Percentiles rank a stretch among this genome's conserved stretches.
phyloP scores from a whole-genome alignment of 2,329 filamentous ascomycete species.

The Ramularia collo-cygni region DNA sequence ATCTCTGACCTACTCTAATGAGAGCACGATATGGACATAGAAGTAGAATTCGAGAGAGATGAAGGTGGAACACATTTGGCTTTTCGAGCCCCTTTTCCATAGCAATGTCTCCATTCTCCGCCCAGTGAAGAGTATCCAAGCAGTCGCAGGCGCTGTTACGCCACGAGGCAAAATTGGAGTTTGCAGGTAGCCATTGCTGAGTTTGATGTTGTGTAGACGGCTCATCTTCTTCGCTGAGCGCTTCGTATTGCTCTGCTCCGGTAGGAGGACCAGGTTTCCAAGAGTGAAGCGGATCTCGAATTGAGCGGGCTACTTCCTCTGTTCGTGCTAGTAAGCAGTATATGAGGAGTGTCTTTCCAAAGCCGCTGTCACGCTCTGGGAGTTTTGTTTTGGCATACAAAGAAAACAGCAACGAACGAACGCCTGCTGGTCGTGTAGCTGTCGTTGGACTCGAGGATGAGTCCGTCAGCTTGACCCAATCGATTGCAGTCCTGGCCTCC shows the following conservation, averaged over 20 bases:
- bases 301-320: slow-evolving; percentile 2
- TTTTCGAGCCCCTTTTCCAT: slow-evolving; percentile 8
- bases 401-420: neutral
- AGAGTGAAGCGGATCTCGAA: slow-evolving; percentile 2
- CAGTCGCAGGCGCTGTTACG: slow-evolving; percentile 14
- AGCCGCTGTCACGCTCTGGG: neutral
- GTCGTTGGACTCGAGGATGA: neutral
- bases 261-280: slow-evolving; percentile 4
- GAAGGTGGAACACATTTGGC: slow-evolving; percentile 10
- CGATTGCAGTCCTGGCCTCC: neutral
- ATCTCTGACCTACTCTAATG: slow-evolving; percentile 3
- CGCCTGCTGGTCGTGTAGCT: neutral
- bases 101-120: slow-evolving; percentile 10
- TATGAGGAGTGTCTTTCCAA: slow-evolving; percentile 2
- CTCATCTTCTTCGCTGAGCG: neutral
- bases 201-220: slow-evolving; percentile 1
- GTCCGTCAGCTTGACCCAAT: neutral
- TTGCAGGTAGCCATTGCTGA: slow-evolving; percentile 8
- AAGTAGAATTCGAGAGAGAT: slow-evolving; percentile 9
- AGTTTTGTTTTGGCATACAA: neutral
- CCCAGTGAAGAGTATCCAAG: slow-evolving; percentile 12
- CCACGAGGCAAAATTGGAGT: slow-evolving; percentile 6
- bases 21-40: slow-evolving; percentile 11
- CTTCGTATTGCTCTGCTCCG: neutral
- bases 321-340: slow-evolving; percentile 4